These are phyloP conservation scores for Begonia loranthoides DNA, from an alignment of 306 rosid species.

Conservation along the genomic window DNA sequence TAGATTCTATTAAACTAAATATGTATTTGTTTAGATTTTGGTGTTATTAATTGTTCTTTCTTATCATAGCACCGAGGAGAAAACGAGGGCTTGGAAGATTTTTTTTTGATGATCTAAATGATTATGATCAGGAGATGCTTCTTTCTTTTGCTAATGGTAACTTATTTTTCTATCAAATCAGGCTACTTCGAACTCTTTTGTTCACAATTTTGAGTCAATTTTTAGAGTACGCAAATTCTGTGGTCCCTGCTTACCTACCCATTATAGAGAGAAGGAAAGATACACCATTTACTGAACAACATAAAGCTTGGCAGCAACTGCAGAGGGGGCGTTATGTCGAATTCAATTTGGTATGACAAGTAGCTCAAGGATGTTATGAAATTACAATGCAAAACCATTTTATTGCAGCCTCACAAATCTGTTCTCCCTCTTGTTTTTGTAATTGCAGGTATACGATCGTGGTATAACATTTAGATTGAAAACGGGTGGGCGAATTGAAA, in stretches of 20 bases:
- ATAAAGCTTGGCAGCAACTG: slow-evolving; percentile 93
- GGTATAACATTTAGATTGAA: slow-evolving; percentile 93
- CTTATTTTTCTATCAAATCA: slow-evolving; percentile 10
- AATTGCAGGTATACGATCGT: slow-evolving; percentile 78
- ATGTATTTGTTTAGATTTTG: too few species aligned
- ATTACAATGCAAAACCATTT: neutral
- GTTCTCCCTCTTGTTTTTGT: slow-evolving; percentile 1
- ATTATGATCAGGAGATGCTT: slow-evolving; percentile 96
- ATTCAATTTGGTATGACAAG: slow-evolving; percentile 72
- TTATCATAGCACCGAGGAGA: slow-evolving; percentile 72
- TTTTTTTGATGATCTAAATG: slow-evolving; percentile 89
- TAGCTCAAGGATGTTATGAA: too few species aligned
- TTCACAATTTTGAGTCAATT: slow-evolving; percentile 11
- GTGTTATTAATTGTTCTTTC: slow-evolving; percentile 13
- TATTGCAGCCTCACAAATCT: too few species aligned
- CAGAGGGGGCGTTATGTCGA: slow-evolving; percentile 93
- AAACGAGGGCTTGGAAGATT: slow-evolving; percentile 95
- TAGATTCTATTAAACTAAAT: too few species aligned
- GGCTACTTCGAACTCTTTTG: neutral
- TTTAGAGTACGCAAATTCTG: slow-evolving; percentile 91
- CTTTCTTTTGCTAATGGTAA: slow-evolving; percentile 91
- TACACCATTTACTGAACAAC: slow-evolving; percentile 52
- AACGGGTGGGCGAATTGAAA: slow-evolving; percentile 97
- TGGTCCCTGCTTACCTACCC: slow-evolving; percentile 82
- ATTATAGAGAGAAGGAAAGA: slow-evolving; percentile 89